Conservation (phyloP, 345 rosid genomes). For the Corchorus olitorius region DNA sequence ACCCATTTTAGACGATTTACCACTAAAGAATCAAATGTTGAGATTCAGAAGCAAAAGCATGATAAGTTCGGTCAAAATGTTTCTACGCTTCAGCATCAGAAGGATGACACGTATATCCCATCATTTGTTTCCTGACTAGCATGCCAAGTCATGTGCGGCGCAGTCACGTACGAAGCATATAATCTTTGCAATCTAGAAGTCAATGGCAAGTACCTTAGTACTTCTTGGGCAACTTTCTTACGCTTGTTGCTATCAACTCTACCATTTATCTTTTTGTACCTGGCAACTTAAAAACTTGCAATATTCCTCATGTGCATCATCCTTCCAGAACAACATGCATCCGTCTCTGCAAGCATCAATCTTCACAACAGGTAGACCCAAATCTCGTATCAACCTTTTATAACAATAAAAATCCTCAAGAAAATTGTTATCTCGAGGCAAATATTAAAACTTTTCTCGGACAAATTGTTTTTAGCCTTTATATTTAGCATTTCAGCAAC, state of each 20-base stretch:
- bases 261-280: neutral
- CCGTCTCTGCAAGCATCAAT: neutral
- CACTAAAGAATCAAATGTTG: too few species aligned
- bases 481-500: neutral
- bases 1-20: too few species aligned
- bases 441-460: neutral
- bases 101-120: neutral
- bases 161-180: neutral
- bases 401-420: neutral
- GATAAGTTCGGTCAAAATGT: neutral
- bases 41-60: neutral
- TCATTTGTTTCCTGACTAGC: neutral
- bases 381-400: neutral
- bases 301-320: neutral
- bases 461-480: neutral
- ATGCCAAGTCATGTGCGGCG: neutral
- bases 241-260: too few species aligned
- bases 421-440: neutral
- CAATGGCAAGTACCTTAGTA: neutral
- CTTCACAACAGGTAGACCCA: neutral
- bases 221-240: too few species aligned
- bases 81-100: neutral
- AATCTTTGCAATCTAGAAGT: neutral
- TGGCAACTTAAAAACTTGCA: neutral
- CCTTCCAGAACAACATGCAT: neutral